Percentiles rank a stretch among this genome's conserved stretches.
These are phyloP conservation scores for Letharia columbiana DNA, from an alignment of 495 filamentous ascomycete species.

Conservation along the genomic window DNA sequence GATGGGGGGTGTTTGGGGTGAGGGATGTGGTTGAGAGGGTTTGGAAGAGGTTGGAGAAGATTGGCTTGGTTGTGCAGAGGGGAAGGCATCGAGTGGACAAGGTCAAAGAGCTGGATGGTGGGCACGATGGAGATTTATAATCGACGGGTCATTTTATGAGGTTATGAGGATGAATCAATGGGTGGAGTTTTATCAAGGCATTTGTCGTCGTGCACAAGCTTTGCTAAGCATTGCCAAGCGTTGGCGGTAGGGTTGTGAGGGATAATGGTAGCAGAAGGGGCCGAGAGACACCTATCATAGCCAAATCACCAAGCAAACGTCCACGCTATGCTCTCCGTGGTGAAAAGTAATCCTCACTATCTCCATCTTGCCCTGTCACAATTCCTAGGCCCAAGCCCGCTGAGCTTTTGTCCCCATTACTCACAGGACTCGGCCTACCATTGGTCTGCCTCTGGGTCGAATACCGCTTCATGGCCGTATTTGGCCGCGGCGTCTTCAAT, in stretches of 20 bases:
- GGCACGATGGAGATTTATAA: neutral
- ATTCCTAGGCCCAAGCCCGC: conserved; percentile 2
- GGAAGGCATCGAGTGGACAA: too few species aligned
- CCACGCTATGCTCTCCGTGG: conserved; percentile 4
- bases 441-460: neutral
- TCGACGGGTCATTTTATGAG: neutral
- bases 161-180: neutral
- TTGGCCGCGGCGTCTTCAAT: conserved; percentile 14
- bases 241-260: neutral
- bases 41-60: neutral
- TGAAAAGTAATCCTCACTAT: conserved; percentile 13
- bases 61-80: neutral
- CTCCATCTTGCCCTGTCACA: neutral
- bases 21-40: neutral
- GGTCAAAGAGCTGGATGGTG: neutral
- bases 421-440: neutral
- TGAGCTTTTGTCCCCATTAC: neutral
- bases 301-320: neutral
- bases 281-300: neutral
- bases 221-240: conserved; percentile 4
- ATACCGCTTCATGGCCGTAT: neutral
- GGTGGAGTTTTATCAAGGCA: neutral
- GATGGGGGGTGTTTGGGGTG: neutral
- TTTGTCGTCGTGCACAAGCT: neutral
- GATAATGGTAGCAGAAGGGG: neutral